phyloP scores from a whole-genome alignment of 306 rosid species.

The Vigna trinervia region DNA sequence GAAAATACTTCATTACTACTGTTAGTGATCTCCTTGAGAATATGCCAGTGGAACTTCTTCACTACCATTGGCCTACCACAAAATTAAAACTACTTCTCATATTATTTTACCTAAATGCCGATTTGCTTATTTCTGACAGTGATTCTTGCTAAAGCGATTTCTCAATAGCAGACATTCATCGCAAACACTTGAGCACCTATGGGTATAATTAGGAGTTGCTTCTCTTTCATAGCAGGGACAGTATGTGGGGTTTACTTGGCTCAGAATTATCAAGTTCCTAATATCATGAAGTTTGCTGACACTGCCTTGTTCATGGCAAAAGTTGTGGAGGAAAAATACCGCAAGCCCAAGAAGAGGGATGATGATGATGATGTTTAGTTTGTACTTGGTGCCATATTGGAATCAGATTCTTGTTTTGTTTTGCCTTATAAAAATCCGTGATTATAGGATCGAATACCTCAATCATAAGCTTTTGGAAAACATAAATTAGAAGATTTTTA shows the following conservation, averaged over 20 bases:
- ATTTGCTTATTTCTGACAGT: conserved; percentile 34
- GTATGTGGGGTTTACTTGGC: conserved; percentile 72
- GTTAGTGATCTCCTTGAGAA: neutral
- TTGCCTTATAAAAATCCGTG: neutral
- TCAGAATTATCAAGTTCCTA: conserved; percentile 86
- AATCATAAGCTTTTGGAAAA: conserved; percentile 15
- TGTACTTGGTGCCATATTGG: conserved; percentile 5
- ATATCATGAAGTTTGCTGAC: conserved; percentile 69
- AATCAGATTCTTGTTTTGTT: conserved; percentile 46
- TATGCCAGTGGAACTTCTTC: neutral
- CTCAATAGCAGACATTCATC: conserved; percentile 17
- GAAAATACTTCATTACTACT: neutral
- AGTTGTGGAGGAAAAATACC: conserved; percentile 66
- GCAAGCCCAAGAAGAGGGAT: conserved; percentile 65
- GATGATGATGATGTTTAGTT: conserved; percentile 47
- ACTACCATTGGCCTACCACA: conserved; percentile 8
- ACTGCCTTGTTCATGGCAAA: conserved; percentile 66
- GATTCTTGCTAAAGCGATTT: conserved; percentile 15
- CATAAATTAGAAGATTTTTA: neutral
- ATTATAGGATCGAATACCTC: conserved; percentile 34
- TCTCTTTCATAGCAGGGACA: conserved; percentile 76
- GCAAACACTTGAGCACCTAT: conserved; percentile 47
- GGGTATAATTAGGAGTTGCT: conserved; percentile 83
- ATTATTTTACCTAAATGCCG: conserved; percentile 29
- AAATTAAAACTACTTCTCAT: conserved; percentile 5